These are phyloP conservation scores for Cicer pinnatifidum DNA, from an alignment of 306 rosid species.

Conservation along the genomic window DNA sequence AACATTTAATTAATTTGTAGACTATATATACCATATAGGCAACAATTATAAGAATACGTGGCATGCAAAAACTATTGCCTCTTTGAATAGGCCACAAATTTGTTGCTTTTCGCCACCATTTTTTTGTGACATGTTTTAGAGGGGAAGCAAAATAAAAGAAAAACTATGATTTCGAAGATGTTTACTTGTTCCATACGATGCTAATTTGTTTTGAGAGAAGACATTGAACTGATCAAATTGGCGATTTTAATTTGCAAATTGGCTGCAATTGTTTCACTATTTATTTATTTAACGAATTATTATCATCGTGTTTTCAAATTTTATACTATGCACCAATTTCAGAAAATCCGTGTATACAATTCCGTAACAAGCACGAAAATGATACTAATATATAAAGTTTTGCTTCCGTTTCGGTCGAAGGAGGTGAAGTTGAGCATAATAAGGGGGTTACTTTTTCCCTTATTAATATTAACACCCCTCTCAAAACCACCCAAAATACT, in stretches of 20 bases:
- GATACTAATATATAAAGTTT: no score
- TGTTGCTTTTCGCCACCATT: no score
- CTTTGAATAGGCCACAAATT: no score
- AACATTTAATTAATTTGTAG: no score
- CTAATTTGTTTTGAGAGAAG: conserved; percentile 27
- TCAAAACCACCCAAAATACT: neutral
- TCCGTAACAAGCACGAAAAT: no score
- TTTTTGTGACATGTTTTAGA: neutral
- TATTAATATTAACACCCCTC: neutral
- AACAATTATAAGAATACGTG: no score
- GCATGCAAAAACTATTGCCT: no score
- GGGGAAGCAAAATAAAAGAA: neutral
- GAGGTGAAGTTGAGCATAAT: neutral
- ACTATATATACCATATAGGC: no score
- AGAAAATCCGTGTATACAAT: neutral
- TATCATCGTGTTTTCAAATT: neutral
- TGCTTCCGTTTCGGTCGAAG: neutral
- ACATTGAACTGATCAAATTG: neutral
- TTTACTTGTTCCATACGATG: conserved; percentile 5
- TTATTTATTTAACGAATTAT: neutral
- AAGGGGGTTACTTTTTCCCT: neutral
- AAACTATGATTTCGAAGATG: neutral
- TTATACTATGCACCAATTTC: neutral
- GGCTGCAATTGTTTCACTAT: conserved; percentile 20
- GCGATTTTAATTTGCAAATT: conserved; percentile 20